Conservation (phyloP, 1,139 yeast species). For the Saccharomycopsis hybrid region DNA sequence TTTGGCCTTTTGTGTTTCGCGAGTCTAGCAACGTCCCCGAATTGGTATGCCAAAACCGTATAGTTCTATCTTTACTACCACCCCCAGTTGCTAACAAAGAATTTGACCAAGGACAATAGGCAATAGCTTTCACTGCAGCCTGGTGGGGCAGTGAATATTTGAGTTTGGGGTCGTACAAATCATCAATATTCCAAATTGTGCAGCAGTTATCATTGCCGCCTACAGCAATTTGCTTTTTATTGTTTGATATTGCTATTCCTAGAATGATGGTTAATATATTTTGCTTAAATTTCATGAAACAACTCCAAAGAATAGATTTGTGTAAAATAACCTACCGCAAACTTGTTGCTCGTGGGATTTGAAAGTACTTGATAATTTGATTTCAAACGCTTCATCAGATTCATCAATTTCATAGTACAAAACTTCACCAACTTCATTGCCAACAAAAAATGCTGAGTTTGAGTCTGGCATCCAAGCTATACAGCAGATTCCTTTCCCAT, state of each 20-base stretch:
- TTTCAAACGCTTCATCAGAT: slow-evolving; percentile 12
- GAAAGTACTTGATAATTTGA: slow-evolving; percentile 30
- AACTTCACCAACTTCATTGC: slow-evolving; percentile 66
- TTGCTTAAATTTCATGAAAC: background rate
- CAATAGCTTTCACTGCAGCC: slow-evolving; percentile 78
- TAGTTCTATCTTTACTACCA: slow-evolving; percentile 65
- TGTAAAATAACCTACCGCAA: slow-evolving; percentile 43
- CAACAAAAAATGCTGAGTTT: slow-evolving; percentile 42
- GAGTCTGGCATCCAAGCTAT: slow-evolving; percentile 54
- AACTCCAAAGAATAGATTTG: background rate
- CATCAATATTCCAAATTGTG: slow-evolving; percentile 55
- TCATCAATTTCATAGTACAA: slow-evolving; percentile 34
- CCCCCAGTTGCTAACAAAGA: slow-evolving; percentile 76
- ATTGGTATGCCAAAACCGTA: slow-evolving; percentile 73
- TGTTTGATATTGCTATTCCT: slow-evolving; percentile 50
- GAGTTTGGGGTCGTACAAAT: slow-evolving; percentile 36
- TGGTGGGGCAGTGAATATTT: slow-evolving; percentile 48
- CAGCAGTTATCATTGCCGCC: slow-evolving; percentile 75
- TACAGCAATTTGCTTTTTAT: slow-evolving; percentile 47
- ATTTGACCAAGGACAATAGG: slow-evolving; percentile 76
- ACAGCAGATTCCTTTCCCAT: slow-evolving; percentile 46
- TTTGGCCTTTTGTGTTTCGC: slow-evolving; percentile 58
- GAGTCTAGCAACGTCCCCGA: slow-evolving; percentile 64
- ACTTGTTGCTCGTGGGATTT: slow-evolving; percentile 58
- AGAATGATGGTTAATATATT: background rate